Evolutionary conservation across 495 filamentous ascomycete species (phyloP), one percentile per base, ranked within the genome.

Genomic region (Thermochaetoides thermophila): DNA sequence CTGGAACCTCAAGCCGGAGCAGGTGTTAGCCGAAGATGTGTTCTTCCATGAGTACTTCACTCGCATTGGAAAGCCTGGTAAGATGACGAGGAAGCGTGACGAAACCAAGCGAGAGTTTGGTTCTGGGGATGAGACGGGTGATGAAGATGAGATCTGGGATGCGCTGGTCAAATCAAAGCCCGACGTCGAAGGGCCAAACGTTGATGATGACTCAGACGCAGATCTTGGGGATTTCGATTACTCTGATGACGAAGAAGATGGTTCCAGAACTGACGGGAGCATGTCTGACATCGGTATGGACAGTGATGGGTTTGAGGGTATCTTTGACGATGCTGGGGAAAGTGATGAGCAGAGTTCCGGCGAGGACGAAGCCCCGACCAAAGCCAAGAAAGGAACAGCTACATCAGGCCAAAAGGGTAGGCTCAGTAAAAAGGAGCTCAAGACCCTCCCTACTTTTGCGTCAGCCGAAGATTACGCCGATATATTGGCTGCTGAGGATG

Each of bases 31-130:
- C 0, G 85, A 97, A 46, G 91, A 97, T 45, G 84, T 81, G 27
- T 97, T 97, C 72, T 97, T 97, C 71, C 89, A 97, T 57, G 74
- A 79, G 37, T 97, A 96, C 71, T 96, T 97, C 55, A 74, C 69
- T 39, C 71, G 78, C 32, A 57, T 84, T 26, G 79, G 78, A 27
- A 87, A 81, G 53, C 69, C 66, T 32, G 62, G 57, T 18, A n/a
- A n/a, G n/a, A n/a, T n/a, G n/a, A n/a, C n/a, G n/a, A n/a, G n/a
- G n/a, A n/a, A n/a, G n/a, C n/a, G n/a, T n/a, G n/a, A n/a, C n/a
- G n/a, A n/a, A n/a, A n/a, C n/a, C n/a, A n/a, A n/a, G n/a, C n/a
- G n/a, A n/a, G n/a, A n/a, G 4, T 53, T 42, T 5, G 64, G 57
- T 5, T 64, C 57, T 4, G 64, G 60, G 18, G 63, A 65, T 13